A percentile compares a stretch with the other conserved stretches of the same genome.
Conservation (phyloP, 495 filamentous ascomycete species). For the Rusavskia elegans region DNA sequence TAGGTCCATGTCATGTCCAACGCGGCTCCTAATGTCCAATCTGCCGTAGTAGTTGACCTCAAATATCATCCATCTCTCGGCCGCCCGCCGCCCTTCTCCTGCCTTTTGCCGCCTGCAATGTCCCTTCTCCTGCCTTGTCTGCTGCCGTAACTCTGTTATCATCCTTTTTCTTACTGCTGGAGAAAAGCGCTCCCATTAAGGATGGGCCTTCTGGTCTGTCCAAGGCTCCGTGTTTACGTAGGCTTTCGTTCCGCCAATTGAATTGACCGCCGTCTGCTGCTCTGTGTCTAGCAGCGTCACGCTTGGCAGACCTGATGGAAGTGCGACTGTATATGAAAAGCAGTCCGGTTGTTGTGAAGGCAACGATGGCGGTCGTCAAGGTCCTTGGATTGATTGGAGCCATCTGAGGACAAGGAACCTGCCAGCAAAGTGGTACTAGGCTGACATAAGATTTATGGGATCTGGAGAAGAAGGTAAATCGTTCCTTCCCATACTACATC, state of each 20-base stretch:
- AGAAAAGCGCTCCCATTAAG: background rate
- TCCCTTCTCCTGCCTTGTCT: slow-evolving; percentile 3
- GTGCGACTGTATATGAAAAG: slow-evolving; percentile 32
- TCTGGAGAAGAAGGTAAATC: no score
- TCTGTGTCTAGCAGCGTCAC: slow-evolving; percentile 20
- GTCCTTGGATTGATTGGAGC: background rate
- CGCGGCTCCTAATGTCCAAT: no score
- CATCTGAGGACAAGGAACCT: background rate
- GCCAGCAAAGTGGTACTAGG: no score
- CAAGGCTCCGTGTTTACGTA: slow-evolving; percentile 25
- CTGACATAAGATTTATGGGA: no score
- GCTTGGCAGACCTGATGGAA: slow-evolving; percentile 29
- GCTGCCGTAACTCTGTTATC: background rate
- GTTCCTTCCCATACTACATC: no score
- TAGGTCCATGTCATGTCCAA: no score
- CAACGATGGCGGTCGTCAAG: slow-evolving; percentile 26
- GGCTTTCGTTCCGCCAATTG: slow-evolving; percentile 27
- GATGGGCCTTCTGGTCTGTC: slow-evolving; percentile 11
- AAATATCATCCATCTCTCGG: background rate
- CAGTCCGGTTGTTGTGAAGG: slow-evolving; percentile 33
- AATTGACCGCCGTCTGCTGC: slow-evolving; percentile 31
- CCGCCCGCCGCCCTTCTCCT: background rate
- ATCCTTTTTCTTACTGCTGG: background rate
- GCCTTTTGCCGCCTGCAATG: background rate
- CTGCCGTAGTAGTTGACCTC: background rate